These are phyloP conservation scores for Chiua sp. DNA, from an alignment of 1,284 basidiomycete species.

Conservation along the genomic window DNA sequence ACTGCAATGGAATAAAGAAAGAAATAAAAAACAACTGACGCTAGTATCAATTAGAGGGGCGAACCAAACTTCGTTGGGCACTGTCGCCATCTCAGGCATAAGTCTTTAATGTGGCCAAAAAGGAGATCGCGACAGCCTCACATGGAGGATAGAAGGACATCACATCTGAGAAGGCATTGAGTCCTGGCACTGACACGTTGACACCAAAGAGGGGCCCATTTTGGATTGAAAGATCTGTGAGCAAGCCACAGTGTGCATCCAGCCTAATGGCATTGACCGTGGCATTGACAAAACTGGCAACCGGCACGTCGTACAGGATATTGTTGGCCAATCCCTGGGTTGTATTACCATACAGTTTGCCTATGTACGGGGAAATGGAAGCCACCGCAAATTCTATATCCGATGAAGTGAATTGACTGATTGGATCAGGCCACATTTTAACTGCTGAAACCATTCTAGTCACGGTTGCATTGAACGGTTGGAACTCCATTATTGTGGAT, in stretches of 20 bases:
- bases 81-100: background rate
- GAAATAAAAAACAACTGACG: too few species aligned
- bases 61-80: background rate
- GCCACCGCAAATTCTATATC: background rate
- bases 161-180: background rate
- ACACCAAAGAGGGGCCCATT: background rate
- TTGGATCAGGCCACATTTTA: background rate
- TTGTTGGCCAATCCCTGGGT: background rate
- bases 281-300: background rate
- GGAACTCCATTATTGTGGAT: background rate
- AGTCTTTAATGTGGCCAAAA: background rate
- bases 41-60: background rate
- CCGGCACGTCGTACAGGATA: background rate
- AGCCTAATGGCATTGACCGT: background rate
- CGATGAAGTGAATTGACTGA: background rate
- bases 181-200: background rate
- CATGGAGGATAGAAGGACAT: background rate
- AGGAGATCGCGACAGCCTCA: too few species aligned
- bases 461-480: background rate
- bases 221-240: background rate
- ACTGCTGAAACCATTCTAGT: background rate
- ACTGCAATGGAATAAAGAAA: background rate
- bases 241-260: constrained; percentile 1
- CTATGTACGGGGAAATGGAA: background rate
- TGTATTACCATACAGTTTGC: background rate